Base-by-base conservation (phyloP, 805 yeast species). In the Sugiyamaella qingdaonensis region DNA sequence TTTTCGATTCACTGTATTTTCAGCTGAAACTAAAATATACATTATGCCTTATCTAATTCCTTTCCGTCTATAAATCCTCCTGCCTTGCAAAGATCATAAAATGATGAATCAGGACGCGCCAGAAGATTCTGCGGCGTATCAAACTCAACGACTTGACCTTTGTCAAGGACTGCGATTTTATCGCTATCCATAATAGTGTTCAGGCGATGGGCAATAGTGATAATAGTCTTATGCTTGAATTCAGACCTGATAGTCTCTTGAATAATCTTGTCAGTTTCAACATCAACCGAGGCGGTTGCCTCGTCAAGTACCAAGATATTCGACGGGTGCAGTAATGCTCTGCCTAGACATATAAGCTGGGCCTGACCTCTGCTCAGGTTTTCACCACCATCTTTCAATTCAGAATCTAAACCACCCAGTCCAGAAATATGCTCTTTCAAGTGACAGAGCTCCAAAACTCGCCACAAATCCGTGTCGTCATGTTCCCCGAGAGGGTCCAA, bases 181-280 rank as follows among this genome's bases (percentile, higher is more conserved):
- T 87, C 95, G 57, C 84, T 82, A 61, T 86, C 91, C 80, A 86
- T 70, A 46, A 87, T 81, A 0, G 94, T 86, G 59, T 86, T 87
- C 49, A 87, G 72, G 62, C 95, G 77, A 65, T 87, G 95, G 0
- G 95, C 95, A 62, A 87, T 87, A 0, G 94, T 85, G 57, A 87
- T 67, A 55, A 87, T 86, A 0, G 95, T 87, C 59, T 84, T 78
- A 54, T 84, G 80, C 34, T 69, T 73, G 65, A 87, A 86, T 59
- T 79, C 81, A 4, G 70, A 63, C 54, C 91, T 74, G 46, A 87
- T 86, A 0, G 92, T 86, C 57, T 82, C 80, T 69, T 86, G 92
- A 43, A 86, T 81, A 53, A 85, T 75, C 55, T 75, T 74, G 63
- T 86, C 92, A 0, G 92, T 86, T 64, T 85, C 85, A 24, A 83